Evolutionary conservation across 2,329 filamentous ascomycete genomes (phyloP), one percentile per base, ranked within the genome.

Genomic region (Huntiella savannae): DNA sequence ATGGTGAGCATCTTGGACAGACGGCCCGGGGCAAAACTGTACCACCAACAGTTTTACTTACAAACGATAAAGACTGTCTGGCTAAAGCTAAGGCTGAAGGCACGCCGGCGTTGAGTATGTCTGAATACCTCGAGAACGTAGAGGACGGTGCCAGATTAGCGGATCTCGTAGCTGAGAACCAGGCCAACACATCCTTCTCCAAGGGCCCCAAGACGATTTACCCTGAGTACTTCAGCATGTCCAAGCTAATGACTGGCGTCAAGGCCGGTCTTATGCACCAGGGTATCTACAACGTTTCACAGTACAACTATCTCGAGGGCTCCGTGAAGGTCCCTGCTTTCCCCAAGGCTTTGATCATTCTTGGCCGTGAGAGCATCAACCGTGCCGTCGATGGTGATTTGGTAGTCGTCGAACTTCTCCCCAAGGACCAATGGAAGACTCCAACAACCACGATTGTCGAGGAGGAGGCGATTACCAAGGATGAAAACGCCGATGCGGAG

Each of bases 231-330:
- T 82, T 79, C 54, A 83, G 80, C 6, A 69, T 91, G 59, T 95
- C 88, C 4, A 92, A 80, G 61, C 82, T 96, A 75, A 85, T 87
- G 73, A 98, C 91, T 4, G 88, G 87, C 1, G 72, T 95, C 47
- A 92, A 92, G 65, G 77, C 77, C 44, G 86, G 87, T 4, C 77
- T 85, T 46, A 66, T 98, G 55, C 91, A 98, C 59, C 88, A 98
- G 62, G 91, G 91, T 5, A 79, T 83, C 17, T 98, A 95, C 66
- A 94, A 87, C 57, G 85, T 96, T 22, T 96, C 91, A 5, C 84
- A 85, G 1, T 98, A 96, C 69, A 98, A 98, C 64, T 98, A 96
- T 55, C 70, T 98, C 8, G 91, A 98, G 60, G 91, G 85, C 1
- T 86, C 85, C 1, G 82, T 96, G 51, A 80, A 88, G 55, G 86